Base-by-base conservation (phyloP, 2,329 filamentous ascomycete genomes). In the Cercospora citrullina region DNA sequence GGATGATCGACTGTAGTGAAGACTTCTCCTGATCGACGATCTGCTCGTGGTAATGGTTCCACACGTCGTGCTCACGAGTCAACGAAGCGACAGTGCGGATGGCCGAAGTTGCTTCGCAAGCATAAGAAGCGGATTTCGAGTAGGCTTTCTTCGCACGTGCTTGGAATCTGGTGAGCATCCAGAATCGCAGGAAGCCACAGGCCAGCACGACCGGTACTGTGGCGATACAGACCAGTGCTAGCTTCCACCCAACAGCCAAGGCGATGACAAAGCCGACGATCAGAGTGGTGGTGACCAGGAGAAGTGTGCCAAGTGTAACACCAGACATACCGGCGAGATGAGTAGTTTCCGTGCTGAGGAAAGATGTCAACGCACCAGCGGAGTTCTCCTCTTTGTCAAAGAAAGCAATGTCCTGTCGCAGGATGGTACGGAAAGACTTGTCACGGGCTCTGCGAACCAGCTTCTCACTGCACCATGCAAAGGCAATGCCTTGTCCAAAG, bases 61-160 rank as follows among this genome's bases (percentile, higher is more conserved):
- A 86, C 3, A 98, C 92, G 75, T 97, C 92, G 0, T 86, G 80
- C 80, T 99, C 95, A 9, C 94, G 88, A 0, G 94, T 97, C 55
- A 99, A 85, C 8, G 93, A 92, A 4, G 94, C 94, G 9, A 98
- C 94, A 2, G 95, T 98, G 62, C 94, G 91, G 72, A 98, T 97
- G 6, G 94, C 91, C 2, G 92, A 94, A 33, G 96, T 96, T 53
- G 94, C 94, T 80, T 99, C 95, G 58, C 94, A 95, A 10, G 95
- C 95, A 77, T 91, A 96, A 65, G 90, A 90, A 7, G 94, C 94
- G 67, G 92, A 94, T 66, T 86, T 83, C 76, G 92, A 86, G 77
- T 98, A 94, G 4, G 92, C 90, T 72, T 85, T 84, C 83, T 95
- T 96, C 1, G 93, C 90, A 26, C 91, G 90, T 42, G 85, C 85